Base-by-base conservation (phyloP, 257 asterid genomes). In the Voacanga thouarsii region DNA sequence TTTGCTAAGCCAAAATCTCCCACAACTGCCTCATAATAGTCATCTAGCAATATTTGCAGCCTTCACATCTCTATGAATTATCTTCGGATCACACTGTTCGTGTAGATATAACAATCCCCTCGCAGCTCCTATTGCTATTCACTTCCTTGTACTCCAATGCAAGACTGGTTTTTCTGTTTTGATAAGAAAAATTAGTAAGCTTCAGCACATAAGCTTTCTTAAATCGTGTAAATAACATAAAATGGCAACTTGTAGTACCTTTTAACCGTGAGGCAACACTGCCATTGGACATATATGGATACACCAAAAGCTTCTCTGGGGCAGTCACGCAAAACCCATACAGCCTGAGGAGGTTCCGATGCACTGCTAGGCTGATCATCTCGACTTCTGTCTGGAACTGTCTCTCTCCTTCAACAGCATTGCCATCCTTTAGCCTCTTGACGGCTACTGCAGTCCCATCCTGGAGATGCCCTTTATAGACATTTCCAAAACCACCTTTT, bases 341-440 rank as follows among this genome's bases (percentile, higher is more conserved):
- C 16, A 96, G 73, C 75, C 91, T 84, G 49, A 96, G 96, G 86
- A 96, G 99, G 83, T 96, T 92, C 15, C 99, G 94, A 37, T 96
- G 99, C 53, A 96, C 97, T 7, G 98, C 99, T 75, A 96, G 76
- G 84, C 98, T 96, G 80, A 96, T 93, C 94, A 93, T 92, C 89
- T 92, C 97, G 19, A 96, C 94, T 84, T 96, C 99, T 43, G 98
- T 96, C 84, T 90, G 97, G 69, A 96, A 96, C 76, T 96, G 99
- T 77, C 87, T 79, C 82, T 90, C 96, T 14, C 98, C 99, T 3
- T 96, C 97, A 1, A 88, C 77, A 1, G 97, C 89, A 79, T 85
- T 85, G 1, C 99, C 98, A 68, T 96, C 99, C 75, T 96, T 90
- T 7, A 96, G 92, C 81, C 97, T 81, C 87, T 96, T 96, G 43